Evolutionary conservation across 202 grass and related monocot species (phyloP), one percentile per base, ranked within the genome.

Genomic region (Schoenoplectus triqueter): DNA sequence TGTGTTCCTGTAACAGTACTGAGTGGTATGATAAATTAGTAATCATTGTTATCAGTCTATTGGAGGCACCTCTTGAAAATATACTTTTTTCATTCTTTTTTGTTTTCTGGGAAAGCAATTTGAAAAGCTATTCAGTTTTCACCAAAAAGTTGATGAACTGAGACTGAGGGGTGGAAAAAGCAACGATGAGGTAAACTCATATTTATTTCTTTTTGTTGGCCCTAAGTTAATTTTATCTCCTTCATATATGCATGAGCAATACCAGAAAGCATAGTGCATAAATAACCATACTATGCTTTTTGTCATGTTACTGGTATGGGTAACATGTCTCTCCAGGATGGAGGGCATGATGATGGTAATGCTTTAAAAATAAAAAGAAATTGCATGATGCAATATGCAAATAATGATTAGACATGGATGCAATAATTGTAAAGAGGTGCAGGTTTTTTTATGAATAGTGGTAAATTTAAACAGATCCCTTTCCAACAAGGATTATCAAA

Each of bases 401-500:
- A 66, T 51, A 17, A 65, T 49, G 41, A 39, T 50, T 82, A 13
- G 7, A 47, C 55, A 63, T 67, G 17, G 6, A 51, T 68, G 15
- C 39, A 19, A 49, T 49, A 67, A 68, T 67, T 68, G 40, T 66
- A 82, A 82, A 82, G 20, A 55, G 14, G 22, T 85, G 57, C 44
- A 77, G 64, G 2, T 61, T 50, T 81, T 76, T 22, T 42, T 73
- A 69, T 55, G 60, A 49, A 21, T 81, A 45, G 52, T 80, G 67
- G 61, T 73, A 68, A 60, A 86, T 80, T 69, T 81, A 31, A 40
- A 83, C 90, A 99, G 97, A 99, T 99, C 19, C 93, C 97, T 17
- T 99, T 94, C 67, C 93, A 95, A 80, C 90, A 96, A 52, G 97
- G 97, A 15, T 72, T 99, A 63, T 94, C 97, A 74, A 96, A 89